A percentile compares a stretch with the other conserved stretches of the same genome.
phyloP scores from a whole-genome alignment of 1,284 basidiomycete species.

The Malassezia arunalokei region DNA sequence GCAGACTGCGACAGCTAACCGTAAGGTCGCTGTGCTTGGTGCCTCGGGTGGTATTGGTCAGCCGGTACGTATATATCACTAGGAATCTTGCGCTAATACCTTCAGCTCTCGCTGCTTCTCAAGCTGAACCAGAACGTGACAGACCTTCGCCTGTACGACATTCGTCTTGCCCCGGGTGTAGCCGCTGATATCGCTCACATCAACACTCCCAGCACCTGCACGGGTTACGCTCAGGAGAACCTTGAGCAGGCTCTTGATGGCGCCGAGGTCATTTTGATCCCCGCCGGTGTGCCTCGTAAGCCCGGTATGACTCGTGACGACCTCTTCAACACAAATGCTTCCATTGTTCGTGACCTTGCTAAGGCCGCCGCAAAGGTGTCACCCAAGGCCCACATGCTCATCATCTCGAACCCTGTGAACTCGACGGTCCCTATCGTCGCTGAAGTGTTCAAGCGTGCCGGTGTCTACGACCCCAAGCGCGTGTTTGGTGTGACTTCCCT shows the following conservation, averaged over 20 bases:
- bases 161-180: slow-evolving; percentile 49
- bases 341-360: slow-evolving; percentile 91
- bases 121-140: slow-evolving; percentile 74
- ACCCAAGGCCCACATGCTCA: slow-evolving; percentile 78
- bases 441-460: slow-evolving; percentile 78
- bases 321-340: slow-evolving; percentile 95
- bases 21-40: slow-evolving; percentile 78
- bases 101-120: slow-evolving; percentile 63
- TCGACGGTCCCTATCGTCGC: slow-evolving; percentile 93
- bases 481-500: slow-evolving; percentile 79
- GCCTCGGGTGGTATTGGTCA: slow-evolving; percentile 75
- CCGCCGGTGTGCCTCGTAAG: slow-evolving; percentile 60
- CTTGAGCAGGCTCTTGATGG: slow-evolving; percentile 74
- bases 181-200: slow-evolving; percentile 56
- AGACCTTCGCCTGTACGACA: slow-evolving; percentile 49
- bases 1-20: slow-evolving; percentile 59
- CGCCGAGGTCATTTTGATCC: slow-evolving; percentile 84
- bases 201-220: slow-evolving; percentile 74
- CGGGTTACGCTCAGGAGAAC: slow-evolving; percentile 60
- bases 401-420: slow-evolving; percentile 74
- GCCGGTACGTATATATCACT: slow-evolving; percentile 26
- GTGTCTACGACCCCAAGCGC: slow-evolving; percentile 70
- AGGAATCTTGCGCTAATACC: neutral
- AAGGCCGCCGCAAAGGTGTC: slow-evolving; percentile 70
- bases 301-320: slow-evolving; percentile 83